These are phyloP conservation scores for Lophiotrema nucula DNA, from an alignment of 495 filamentous ascomycete species.

Conservation along the genomic window DNA sequence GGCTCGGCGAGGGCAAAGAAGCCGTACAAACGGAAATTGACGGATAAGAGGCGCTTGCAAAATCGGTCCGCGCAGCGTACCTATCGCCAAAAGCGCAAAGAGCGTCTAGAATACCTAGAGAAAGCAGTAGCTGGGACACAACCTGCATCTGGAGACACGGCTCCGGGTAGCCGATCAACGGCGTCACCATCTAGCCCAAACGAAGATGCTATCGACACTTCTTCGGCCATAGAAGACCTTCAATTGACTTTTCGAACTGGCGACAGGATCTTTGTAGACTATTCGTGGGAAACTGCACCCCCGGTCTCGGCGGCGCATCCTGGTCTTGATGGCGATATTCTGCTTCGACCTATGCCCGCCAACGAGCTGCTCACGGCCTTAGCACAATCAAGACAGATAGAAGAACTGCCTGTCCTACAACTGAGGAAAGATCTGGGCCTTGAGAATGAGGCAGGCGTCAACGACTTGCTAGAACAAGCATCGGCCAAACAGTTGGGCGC, in stretches of 20 bases:
- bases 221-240: background rate
- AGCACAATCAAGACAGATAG: background rate
- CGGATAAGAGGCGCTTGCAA: slow-evolving; percentile 19
- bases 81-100: slow-evolving; percentile 21
- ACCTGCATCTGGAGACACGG: background rate
- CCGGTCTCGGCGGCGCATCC: background rate
- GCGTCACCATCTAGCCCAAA: background rate
- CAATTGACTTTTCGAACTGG: background rate
- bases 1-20: background rate
- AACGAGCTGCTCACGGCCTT: background rate
- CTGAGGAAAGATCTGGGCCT: background rate
- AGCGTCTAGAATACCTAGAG: slow-evolving; percentile 16
- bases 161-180: background rate
- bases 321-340: background rate
- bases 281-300: background rate
- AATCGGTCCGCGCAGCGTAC: slow-evolving; percentile 17
- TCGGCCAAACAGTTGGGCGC: background rate
- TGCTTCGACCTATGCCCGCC: no score
- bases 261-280: background rate
- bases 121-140: background rate
- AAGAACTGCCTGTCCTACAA: background rate
- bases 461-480: slow-evolving; percentile 2
- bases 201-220: background rate
- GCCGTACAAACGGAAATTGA: slow-evolving; percentile 19
- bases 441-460: background rate